These are phyloP conservation scores for Oxytropis ochrocephala DNA, from an alignment of 306 rosid genomes.

Conservation along the genomic window DNA sequence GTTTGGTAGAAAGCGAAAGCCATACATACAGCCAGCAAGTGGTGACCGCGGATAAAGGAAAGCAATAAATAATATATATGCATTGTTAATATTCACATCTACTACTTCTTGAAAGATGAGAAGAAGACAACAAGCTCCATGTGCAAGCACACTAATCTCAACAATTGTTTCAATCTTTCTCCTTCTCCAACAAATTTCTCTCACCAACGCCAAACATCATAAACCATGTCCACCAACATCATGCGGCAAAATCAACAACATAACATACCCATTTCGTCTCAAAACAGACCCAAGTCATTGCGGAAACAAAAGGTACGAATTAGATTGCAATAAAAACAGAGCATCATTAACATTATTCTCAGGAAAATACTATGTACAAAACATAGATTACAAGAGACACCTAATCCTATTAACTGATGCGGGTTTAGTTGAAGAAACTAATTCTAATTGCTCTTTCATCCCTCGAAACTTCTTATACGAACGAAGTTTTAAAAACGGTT, in stretches of 20 bases:
- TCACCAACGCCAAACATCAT: constrained; percentile 12
- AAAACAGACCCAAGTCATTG: constrained; percentile 16
- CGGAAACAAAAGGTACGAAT: constrained; percentile 13
- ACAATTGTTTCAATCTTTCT: not conserved
- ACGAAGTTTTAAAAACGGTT: not conserved
- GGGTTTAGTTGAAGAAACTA: not conserved
- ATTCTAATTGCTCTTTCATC: constrained; percentile 9
- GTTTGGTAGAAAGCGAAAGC: not conserved
- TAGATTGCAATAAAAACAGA: not conserved
- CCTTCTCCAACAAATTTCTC: not conserved
- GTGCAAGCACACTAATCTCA: not conserved
- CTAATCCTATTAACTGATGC: not conserved
- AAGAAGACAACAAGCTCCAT: not conserved
- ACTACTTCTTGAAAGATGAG: not conserved
- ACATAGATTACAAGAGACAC: constrained; percentile 4
- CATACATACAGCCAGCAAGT: not conserved
- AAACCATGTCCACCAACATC: constrained; percentile 15
- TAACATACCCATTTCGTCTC: constrained; percentile 19
- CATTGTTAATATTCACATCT: not conserved
- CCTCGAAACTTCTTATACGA: constrained; percentile 13
- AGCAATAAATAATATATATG: not conserved
- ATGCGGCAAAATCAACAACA: constrained; percentile 19
- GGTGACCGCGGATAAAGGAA: not conserved
- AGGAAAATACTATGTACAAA: not conserved
- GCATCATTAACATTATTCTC: not conserved